Percentiles rank a stretch among this genome's conserved stretches.
Conservation (phyloP, 352 stramenopile genomes). For the Phytophthora pseudosyringae region DNA sequence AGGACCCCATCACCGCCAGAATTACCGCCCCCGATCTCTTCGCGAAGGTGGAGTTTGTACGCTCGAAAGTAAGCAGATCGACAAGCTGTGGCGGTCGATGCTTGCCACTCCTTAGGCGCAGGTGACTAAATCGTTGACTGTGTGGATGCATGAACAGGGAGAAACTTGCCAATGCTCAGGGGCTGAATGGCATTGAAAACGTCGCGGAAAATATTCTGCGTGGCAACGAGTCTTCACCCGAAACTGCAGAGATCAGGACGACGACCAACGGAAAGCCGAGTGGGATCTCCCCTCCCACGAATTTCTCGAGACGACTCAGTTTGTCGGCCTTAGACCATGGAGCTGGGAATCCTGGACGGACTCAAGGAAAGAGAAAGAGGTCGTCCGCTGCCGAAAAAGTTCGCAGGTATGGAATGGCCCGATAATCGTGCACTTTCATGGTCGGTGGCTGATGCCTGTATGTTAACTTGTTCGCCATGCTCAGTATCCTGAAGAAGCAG, state of each 20-base stretch:
- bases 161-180: slow-evolving; percentile 43
- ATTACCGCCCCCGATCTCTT: slow-evolving; percentile 42
- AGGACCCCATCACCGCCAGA: slow-evolving; percentile 52
- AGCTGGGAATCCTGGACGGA: background rate
- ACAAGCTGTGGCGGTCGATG: slow-evolving; percentile 17
- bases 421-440: background rate
- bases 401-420: slow-evolving; percentile 42
- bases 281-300: slow-evolving; percentile 43
- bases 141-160: slow-evolving; percentile 32
- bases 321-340: slow-evolving; percentile 34
- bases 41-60: slow-evolving; percentile 75
- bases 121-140: slow-evolving; percentile 8
- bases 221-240: slow-evolving; percentile 43
- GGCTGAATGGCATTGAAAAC: slow-evolving; percentile 73
- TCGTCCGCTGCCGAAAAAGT: slow-evolving; percentile 43
- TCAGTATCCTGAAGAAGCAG: slow-evolving; percentile 80
- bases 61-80: slow-evolving; percentile 57
- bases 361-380: slow-evolving; percentile 36
- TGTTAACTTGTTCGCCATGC: background rate
- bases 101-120: slow-evolving; percentile 8
- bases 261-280: slow-evolving; percentile 35
- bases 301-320: slow-evolving; percentile 43
- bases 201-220: slow-evolving; percentile 79
- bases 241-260: slow-evolving; percentile 43
- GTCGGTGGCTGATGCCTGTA: background rate